Evolutionary conservation across 2,329 filamentous ascomycete genomes (phyloP), one percentile per base, ranked within the genome.

Genomic region (Chrysosporium keratinophilum): DNA sequence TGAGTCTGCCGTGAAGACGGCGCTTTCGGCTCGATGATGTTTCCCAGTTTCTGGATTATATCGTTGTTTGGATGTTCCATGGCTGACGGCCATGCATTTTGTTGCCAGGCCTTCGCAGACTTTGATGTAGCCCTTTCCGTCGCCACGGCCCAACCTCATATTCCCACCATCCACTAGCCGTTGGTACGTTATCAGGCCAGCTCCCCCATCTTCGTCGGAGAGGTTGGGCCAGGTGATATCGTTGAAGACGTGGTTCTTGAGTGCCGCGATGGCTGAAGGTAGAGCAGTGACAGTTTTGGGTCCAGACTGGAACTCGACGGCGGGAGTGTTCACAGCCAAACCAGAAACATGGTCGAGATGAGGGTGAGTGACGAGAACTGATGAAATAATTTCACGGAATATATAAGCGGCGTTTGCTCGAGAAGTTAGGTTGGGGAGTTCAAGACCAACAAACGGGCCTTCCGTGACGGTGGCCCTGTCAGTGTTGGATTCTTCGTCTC

Each of bases 151-250:
- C 5, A 95, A 75, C 23, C 87, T 84, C 1, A 86, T 83, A 56
- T 91, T 93, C 2, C 91, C 91, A 10, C 90, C 91, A 65, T 96
- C 90, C 4, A 88, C 84, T 9, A 98, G 76, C 14, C 93, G 81
- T 67, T 89, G 84, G 62, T 95, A 97, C 0, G 88, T 95, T 34
- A 98, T 82, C 28, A 98, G 78, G 0, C 93, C 93, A 3, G 90
- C 90, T 20, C 93, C 93, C 34, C 90, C 89, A 67, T 95, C 93
- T 71, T 98, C 93, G 64, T 98, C 91, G 0, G 88, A 94, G 39
- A 98, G 73, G 61, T 98, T 98, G 0, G 93, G 93, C 93, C 93
- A 98, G 52, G 97, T 95, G 55, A 95, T 75, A 64, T 96, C 94
- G 70, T 98, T 98, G 75, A 98, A 98, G 56, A 98, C 88, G 69